Conservation (phyloP, 371 early-diverging fungal species). For the Polyrhizophydium stewartii region DNA sequence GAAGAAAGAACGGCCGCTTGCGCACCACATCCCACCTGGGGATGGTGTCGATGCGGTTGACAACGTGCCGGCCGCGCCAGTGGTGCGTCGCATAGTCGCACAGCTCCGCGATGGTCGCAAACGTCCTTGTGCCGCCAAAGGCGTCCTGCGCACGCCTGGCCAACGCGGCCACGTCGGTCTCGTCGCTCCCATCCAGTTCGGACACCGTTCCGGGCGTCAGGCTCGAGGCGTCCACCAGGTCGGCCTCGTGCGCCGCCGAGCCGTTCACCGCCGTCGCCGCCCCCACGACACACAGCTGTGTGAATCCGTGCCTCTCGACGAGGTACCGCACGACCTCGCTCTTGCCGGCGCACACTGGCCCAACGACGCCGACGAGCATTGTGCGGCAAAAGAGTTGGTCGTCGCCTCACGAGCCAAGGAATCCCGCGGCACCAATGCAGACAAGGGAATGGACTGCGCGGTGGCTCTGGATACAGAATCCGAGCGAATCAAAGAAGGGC, state of each 20-base stretch:
- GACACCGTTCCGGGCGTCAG: constrained; percentile 35
- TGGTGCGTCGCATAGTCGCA: constrained; percentile 13
- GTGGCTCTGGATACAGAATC: too few relatives aligned
- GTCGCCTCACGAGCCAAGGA: too few relatives aligned
- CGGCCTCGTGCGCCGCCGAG: background rate
- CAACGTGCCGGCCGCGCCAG: constrained; percentile 58
- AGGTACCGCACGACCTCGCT: constrained; percentile 56
- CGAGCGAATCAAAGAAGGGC: too few relatives aligned
- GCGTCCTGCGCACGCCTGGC: background rate
- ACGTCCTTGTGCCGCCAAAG: background rate
- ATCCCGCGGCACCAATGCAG: too few relatives aligned
- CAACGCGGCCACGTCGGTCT: background rate
- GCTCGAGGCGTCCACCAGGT: background rate
- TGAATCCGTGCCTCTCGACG: constrained; percentile 10
- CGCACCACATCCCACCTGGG: constrained; percentile 32
- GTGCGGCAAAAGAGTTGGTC: background rate
- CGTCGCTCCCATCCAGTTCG: background rate
- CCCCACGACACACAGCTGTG: background rate
- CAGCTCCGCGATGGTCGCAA: constrained; percentile 7
- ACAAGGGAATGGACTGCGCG: too few relatives aligned
- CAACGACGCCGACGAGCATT: constrained; percentile 23
- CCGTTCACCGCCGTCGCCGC: background rate
- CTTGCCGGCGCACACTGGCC: constrained; percentile 64
- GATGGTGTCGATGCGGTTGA: constrained; percentile 51
- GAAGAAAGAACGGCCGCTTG: constrained; percentile 84